Conservation (phyloP, 2,329 filamentous ascomycete species). For the Aquanectria penicillioides region DNA sequence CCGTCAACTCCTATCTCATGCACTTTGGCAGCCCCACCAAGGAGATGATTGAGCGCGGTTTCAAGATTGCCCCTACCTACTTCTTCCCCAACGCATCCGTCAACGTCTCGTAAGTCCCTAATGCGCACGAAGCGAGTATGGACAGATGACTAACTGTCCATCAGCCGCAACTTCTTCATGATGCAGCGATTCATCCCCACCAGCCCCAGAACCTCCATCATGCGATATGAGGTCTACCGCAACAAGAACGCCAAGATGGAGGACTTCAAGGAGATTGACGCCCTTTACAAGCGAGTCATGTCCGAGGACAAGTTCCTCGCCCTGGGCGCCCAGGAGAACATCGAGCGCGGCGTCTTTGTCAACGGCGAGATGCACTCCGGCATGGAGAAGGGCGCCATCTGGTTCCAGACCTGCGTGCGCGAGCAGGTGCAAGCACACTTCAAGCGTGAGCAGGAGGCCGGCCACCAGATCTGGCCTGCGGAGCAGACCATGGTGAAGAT, state of each 20-base stretch:
- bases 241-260: conserved; percentile 5
- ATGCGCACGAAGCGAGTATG: not conserved
- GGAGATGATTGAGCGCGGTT: conserved; percentile 11
- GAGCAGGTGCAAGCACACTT: conserved; percentile 7
- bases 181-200: conserved; percentile 70
- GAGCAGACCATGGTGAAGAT: not conserved
- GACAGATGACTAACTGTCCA: not conserved
- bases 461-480: conserved; percentile 6
- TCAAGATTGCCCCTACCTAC: conserved; percentile 48
- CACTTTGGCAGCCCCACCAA: conserved; percentile 19
- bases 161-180: conserved; percentile 67
- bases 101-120: conserved; percentile 57
- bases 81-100: conserved; percentile 61
- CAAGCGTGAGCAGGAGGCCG: conserved; percentile 5
- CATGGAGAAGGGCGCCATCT: conserved; percentile 55
- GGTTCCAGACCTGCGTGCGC: conserved; percentile 18
- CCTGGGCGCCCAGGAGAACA: conserved; percentile 59
- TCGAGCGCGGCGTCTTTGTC: conserved; percentile 60
- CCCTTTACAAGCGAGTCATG: conserved; percentile 52
- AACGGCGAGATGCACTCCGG: conserved; percentile 62
- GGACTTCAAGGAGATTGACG: conserved; percentile 5
- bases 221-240: conserved; percentile 63
- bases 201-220: conserved; percentile 58
- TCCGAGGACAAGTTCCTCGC: conserved; percentile 62
- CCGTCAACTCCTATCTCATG: conserved; percentile 16